Conservation (phyloP, 163 green algal species). For the Scenedesmus sp. region DNA sequence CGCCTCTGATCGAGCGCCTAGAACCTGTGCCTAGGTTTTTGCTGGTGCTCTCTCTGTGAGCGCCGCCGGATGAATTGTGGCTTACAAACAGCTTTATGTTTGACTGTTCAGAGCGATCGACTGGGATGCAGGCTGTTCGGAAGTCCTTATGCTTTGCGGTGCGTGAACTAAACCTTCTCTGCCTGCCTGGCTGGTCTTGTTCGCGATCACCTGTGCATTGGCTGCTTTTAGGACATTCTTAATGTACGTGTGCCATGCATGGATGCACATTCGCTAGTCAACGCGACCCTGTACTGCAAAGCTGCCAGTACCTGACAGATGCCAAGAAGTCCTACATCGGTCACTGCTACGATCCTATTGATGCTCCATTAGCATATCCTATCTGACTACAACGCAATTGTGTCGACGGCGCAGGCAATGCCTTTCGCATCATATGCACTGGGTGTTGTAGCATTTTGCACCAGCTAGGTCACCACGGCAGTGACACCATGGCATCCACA, state of each 20-base stretch:
- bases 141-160: not conserved
- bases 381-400: too few species aligned
- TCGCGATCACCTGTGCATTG: not conserved
- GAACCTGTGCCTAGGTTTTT: not conserved
- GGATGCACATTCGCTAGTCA: not conserved
- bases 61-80: not conserved
- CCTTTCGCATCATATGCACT: not conserved
- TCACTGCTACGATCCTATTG: not conserved
- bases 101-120: not conserved
- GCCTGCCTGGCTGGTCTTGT: not conserved
- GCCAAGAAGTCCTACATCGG: not conserved
- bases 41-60: not conserved
- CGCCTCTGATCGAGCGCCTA: slow-evolving; percentile 3
- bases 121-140: not conserved
- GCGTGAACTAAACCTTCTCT: not conserved
- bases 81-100: not conserved
- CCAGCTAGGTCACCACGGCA: not conserved
- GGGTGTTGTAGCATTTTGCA: not conserved
- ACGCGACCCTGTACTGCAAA: not conserved
- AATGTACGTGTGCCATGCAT: not conserved
- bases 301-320: not conserved
- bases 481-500: not conserved
- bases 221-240: not conserved
- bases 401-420: not conserved
- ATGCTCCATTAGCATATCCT: not conserved